Conservation (phyloP, 768 basidiomycete genomes). For the Phylloporus sp. region DNA sequence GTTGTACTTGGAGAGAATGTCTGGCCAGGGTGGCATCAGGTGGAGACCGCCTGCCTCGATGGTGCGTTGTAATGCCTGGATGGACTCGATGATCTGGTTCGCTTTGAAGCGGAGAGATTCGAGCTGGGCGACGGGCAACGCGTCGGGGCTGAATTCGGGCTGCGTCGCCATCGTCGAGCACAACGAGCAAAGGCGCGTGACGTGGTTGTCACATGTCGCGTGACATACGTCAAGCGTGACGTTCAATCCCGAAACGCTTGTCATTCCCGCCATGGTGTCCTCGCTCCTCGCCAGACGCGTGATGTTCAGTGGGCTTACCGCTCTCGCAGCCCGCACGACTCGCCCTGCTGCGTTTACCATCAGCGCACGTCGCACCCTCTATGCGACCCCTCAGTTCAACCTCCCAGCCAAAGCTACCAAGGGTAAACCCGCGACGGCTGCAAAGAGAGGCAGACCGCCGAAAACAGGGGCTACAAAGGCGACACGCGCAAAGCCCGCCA, state of each 20-base stretch:
- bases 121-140: conserved; percentile 60
- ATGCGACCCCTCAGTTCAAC: conserved; percentile 17
- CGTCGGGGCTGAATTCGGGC: conserved; percentile 7
- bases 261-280: conserved; percentile 4
- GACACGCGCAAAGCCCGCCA: conserved; percentile 2
- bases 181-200: not conserved
- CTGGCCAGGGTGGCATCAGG: conserved; percentile 80
- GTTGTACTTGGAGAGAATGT: conserved; percentile 82
- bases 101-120: conserved; percentile 76
- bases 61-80: conserved; percentile 56
- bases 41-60: conserved; percentile 53
- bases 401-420: not conserved
- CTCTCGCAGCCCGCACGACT: not conserved
- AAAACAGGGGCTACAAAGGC: not conserved
- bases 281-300: conserved; percentile 15
- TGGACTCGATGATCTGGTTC: conserved; percentile 75
- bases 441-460: no score
- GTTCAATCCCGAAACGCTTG: not conserved
- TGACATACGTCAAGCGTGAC: conserved; percentile 20
- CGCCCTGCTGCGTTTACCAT: not conserved
- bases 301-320: not conserved
- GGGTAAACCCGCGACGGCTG: conserved; percentile 1
- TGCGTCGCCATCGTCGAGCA: not conserved
- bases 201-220: conserved; percentile 16
- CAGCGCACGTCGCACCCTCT: conserved; percentile 25